phyloP scores from a whole-genome alignment of 805 yeast species.

The Yamadazyma tumulicola region DNA sequence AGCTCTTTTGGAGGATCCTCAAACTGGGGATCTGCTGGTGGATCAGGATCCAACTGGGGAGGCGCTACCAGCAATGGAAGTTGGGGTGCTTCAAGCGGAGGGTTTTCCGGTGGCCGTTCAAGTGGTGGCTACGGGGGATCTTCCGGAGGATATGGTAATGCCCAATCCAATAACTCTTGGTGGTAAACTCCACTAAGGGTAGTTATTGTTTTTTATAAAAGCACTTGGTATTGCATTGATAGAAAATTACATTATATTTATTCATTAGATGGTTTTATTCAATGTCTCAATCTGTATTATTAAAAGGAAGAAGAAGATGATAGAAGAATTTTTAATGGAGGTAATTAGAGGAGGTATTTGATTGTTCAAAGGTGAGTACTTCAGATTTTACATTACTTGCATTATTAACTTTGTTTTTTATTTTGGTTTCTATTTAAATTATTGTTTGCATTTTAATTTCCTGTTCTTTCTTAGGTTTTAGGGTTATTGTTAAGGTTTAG shows the following conservation, averaged over 20 bases:
- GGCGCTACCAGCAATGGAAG: slow-evolving; percentile 13
- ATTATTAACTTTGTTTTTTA: slow-evolving; percentile 20
- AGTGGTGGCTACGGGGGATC: slow-evolving; percentile 9
- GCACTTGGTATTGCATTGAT: slow-evolving; percentile 10
- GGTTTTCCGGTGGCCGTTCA: slow-evolving; percentile 16
- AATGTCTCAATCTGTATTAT: slow-evolving; percentile 14
- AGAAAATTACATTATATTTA: background rate
- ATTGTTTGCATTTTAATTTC: slow-evolving; percentile 9
- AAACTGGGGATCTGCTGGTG: slow-evolving; percentile 17
- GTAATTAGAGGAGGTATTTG: background rate
- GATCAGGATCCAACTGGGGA: slow-evolving; percentile 18
- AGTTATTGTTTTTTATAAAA: slow-evolving; percentile 1
- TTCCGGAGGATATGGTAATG: slow-evolving; percentile 18
- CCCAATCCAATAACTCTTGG: slow-evolving; percentile 36
- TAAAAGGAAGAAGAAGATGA: too few relatives aligned
- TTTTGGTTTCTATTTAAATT: slow-evolving; percentile 16
- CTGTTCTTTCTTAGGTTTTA: slow-evolving; percentile 15
- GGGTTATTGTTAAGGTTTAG: slow-evolving; percentile 10
- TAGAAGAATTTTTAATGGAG: too few relatives aligned
- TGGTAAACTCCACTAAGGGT: slow-evolving; percentile 32
- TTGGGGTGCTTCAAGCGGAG: slow-evolving; percentile 16
- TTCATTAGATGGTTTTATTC: slow-evolving; percentile 4
- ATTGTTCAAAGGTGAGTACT: background rate
- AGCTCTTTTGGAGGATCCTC: slow-evolving; percentile 33
- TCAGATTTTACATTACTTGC: slow-evolving; percentile 15